phyloP scores from a whole-genome alignment of 2,329 filamentous ascomycete species.

The Knufia fluminis region DNA sequence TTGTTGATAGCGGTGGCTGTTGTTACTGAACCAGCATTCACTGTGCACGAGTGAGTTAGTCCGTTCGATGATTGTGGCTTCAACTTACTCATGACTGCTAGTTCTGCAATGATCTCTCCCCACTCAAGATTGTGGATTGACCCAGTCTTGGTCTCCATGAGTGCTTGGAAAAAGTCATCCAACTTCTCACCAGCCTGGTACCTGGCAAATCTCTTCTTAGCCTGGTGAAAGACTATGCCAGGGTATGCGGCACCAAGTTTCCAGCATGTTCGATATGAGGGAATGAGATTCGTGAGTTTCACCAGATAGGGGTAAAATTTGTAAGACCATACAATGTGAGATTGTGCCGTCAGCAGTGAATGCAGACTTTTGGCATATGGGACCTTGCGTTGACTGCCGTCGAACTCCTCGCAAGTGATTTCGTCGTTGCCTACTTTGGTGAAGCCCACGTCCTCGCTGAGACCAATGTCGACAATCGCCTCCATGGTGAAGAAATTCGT shows the following conservation, averaged over 20 bases:
- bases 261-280: too few relatives aligned
- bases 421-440: constrained; percentile 45
- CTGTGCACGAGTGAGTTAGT: too few relatives aligned
- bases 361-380: constrained; percentile 33
- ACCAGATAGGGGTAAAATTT: too few relatives aligned
- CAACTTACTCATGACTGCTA: constrained; percentile 24
- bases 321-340: too few relatives aligned
- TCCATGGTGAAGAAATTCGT: constrained; percentile 49
- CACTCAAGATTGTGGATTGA: constrained; percentile 34
- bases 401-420: constrained; percentile 32
- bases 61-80: too few relatives aligned
- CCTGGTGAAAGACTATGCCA: constrained; percentile 37
- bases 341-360: too few relatives aligned
- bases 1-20: constrained; percentile 21
- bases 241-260: constrained; percentile 29
- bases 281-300: too few relatives aligned
- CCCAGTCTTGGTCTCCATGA: constrained; percentile 42
- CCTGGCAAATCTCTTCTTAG: constrained; percentile 36
- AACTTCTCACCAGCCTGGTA: constrained; percentile 43
- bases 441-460: constrained; percentile 37
- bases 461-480: constrained; percentile 48
- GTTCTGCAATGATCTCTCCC: constrained; percentile 12
- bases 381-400: constrained; percentile 34
- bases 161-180: constrained; percentile 45
- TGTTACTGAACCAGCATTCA: constrained; percentile 15